Base-by-base conservation (phyloP, 2,329 filamentous ascomycete species). In the Boeremia exigua region DNA sequence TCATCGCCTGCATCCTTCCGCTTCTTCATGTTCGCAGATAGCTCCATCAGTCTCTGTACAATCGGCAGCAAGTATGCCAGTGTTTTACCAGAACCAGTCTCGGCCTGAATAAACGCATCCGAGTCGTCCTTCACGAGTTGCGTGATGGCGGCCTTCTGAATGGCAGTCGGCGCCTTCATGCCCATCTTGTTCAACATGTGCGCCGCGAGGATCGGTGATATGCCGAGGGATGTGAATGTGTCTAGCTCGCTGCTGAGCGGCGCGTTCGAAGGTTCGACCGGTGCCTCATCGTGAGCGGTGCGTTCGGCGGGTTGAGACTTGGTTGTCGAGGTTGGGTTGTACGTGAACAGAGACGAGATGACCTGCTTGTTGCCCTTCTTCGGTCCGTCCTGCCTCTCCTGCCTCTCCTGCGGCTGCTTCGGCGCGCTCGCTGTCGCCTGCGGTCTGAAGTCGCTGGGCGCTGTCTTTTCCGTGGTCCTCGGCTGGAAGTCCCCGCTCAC, bases 31-130 rank as follows among this genome's bases (percentile, higher is more conserved):
- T 74, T 75, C 71, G 74, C 84, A 63, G 81, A 91, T 28, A 98
- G 82, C 12, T 87, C 84, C 75, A 96, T 86, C 17, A 99, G 89
- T 23, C 92, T 85, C 72, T 99, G 91, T 19, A 99, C 87, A 42
- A 99, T 89, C 1, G 95, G 95, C 6, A 99, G 79, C 4, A 99
- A 82, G 73, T 99, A 99, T n/a, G 95, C 91, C 57, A 99, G 79
- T 0, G 95, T 99, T 79, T 99, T 99, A 78, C 95, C 95, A 0
- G 95, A 99, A 65, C 95, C 95, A 0, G 95, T 99, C 78, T 99
- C 90, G 2, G 95, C 96, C 74, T 98, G 95, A 30, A 99, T 89
- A 68, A 99, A 99, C 2, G 93, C 93, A 79, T 99, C 95, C 40
- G 86, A 88, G 66, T 96, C 90, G 48, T 89, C 88, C 37, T 87